Conservation (phyloP, 257 asterid genomes). For the Jaltomata sinuosa region DNA sequence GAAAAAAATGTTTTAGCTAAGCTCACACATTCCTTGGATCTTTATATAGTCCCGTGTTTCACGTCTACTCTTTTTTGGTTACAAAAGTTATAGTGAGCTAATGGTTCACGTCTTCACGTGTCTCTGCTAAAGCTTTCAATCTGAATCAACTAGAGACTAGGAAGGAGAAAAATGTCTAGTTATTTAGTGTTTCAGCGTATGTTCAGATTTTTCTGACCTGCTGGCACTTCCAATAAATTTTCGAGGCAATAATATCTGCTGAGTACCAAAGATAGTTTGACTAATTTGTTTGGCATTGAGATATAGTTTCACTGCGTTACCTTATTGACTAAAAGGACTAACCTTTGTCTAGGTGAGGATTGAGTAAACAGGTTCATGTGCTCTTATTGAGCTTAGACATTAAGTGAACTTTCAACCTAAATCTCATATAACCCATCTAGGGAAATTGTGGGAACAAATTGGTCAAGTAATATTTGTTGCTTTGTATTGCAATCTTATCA, state of each 20-base stretch:
- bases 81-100: neutral
- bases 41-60: neutral
- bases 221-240: neutral
- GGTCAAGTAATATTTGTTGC: neutral
- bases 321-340: neutral
- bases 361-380: neutral
- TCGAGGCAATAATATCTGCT: neutral
- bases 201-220: neutral
- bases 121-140: neutral
- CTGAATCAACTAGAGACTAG: neutral
- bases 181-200: neutral
- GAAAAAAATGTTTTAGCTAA: neutral
- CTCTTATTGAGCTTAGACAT: neutral
- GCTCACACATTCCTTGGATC: slow-evolving; percentile 1
- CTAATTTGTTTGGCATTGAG: neutral
- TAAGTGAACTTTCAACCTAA: neutral
- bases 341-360: neutral
- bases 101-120: neutral
- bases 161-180: neutral
- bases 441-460: neutral
- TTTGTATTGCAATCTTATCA: neutral
- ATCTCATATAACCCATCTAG: neutral
- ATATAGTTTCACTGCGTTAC: neutral
- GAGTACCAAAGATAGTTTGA: neutral
- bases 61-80: neutral